These are phyloP conservation scores for Metarhizium album DNA, from an alignment of 2,329 filamentous ascomycete genomes.

Conservation along the genomic window DNA sequence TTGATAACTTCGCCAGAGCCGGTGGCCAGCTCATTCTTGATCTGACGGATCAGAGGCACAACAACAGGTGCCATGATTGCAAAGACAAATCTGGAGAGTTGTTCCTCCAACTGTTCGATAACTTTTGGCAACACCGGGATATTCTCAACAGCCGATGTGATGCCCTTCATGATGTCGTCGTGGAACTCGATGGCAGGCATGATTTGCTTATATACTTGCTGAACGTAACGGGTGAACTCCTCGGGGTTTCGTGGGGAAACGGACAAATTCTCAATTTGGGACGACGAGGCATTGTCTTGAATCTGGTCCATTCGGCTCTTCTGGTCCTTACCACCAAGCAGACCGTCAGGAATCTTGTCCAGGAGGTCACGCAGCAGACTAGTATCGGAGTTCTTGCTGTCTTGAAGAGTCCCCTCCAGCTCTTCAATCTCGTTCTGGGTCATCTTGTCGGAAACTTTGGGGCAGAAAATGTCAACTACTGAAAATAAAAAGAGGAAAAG, in stretches of 20 bases:
- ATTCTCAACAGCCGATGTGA: slow-evolving; percentile 68
- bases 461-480: neutral
- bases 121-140: slow-evolving; percentile 79
- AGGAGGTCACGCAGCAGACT: slow-evolving; percentile 71
- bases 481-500: neutral
- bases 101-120: slow-evolving; percentile 76
- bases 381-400: slow-evolving; percentile 52
- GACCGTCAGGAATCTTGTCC: slow-evolving; percentile 67
- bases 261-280: slow-evolving; percentile 63
- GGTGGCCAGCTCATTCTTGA: slow-evolving; percentile 77
- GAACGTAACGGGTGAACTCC: slow-evolving; percentile 68
- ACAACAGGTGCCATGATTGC: slow-evolving; percentile 83
- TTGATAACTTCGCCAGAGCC: slow-evolving; percentile 82
- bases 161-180: slow-evolving; percentile 72
- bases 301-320: slow-evolving; percentile 69
- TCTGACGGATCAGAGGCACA: slow-evolving; percentile 73
- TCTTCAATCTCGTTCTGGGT: slow-evolving; percentile 86
- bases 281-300: slow-evolving; percentile 60
- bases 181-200: slow-evolving; percentile 89
- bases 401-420: slow-evolving; percentile 70
- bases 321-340: slow-evolving; percentile 68
- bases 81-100: slow-evolving; percentile 83
- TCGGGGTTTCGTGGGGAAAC: slow-evolving; percentile 74
- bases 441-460: slow-evolving; percentile 70
- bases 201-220: slow-evolving; percentile 64